phyloP scores from a whole-genome alignment of 345 rosid species.

The Citrus glauca region DNA sequence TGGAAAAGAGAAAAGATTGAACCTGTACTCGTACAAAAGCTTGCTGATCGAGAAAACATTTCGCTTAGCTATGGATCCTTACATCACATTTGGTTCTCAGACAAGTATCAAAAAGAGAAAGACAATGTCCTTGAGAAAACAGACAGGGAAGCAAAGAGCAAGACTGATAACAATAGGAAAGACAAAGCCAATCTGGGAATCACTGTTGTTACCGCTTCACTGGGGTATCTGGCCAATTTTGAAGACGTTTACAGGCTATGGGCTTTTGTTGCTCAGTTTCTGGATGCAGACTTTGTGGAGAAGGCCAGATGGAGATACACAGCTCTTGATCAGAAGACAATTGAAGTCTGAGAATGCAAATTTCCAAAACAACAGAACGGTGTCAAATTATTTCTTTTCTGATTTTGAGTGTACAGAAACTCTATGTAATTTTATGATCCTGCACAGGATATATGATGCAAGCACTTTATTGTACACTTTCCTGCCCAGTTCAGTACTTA shows the following conservation, averaged over 20 bases:
- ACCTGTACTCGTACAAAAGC: slow-evolving; percentile 80
- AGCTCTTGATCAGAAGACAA: slow-evolving; percentile 55
- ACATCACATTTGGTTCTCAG: slow-evolving; percentile 58
- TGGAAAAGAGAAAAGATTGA: slow-evolving; percentile 80
- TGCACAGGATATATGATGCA: no score
- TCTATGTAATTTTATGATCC: slow-evolving; percentile 2
- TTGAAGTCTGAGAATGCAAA: slow-evolving; percentile 44
- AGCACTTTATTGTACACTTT: background rate
- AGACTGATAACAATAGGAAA: slow-evolving; percentile 21
- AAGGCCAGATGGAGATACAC: slow-evolving; percentile 76
- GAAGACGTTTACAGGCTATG: slow-evolving; percentile 80
- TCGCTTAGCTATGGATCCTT: slow-evolving; percentile 70
- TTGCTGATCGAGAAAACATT: slow-evolving; percentile 69
- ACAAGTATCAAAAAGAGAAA: slow-evolving; percentile 53
- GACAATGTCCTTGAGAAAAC: slow-evolving; percentile 45
- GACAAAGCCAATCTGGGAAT: slow-evolving; percentile 45
- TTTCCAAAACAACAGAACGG: background rate
- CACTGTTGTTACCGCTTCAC: slow-evolving; percentile 66
- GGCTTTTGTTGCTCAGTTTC: slow-evolving; percentile 78
- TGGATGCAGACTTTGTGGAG: slow-evolving; percentile 89
- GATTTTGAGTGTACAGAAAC: background rate
- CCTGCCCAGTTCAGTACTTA: slow-evolving; percentile 1
- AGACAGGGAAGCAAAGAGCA: slow-evolving; percentile 24
- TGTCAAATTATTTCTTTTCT: background rate
- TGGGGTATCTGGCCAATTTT: slow-evolving; percentile 79